These are phyloP conservation scores for Ogataea hybrid DNA, from an alignment of 1,139 yeast genomes.

Conservation along the genomic window DNA sequence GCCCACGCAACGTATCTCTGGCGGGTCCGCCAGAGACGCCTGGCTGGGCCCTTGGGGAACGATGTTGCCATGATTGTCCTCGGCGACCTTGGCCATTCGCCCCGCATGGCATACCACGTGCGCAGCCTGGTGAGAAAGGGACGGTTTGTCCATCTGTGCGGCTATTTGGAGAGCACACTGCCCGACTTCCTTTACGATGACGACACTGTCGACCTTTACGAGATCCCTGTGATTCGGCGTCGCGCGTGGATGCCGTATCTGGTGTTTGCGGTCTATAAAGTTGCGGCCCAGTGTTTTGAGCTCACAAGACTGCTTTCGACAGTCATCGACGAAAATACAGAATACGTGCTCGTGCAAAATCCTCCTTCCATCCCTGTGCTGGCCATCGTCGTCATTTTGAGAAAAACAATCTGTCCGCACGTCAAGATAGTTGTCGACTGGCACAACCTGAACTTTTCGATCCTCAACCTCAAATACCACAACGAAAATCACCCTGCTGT, in stretches of 20 bases:
- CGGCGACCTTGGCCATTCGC: constrained; percentile 95
- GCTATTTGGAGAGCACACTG: constrained; percentile 65
- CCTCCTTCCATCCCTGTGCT: constrained; percentile 92
- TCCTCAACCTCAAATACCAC: constrained; percentile 63
- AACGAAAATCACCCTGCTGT: constrained; percentile 63
- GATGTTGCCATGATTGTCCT: constrained; percentile 75
- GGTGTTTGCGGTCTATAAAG: constrained; percentile 59
- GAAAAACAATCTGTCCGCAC: constrained; percentile 49
- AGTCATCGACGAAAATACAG: constrained; percentile 55
- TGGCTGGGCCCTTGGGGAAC: constrained; percentile 13
- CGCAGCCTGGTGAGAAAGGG: constrained; percentile 67
- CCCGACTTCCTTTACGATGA: constrained; percentile 50
- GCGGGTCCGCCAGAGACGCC: constrained; percentile 6
- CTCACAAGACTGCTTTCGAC: constrained; percentile 48
- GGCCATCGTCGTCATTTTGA: constrained; percentile 57
- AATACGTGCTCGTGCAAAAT: constrained; percentile 75
- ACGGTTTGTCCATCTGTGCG: constrained; percentile 79
- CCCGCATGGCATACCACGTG: constrained; percentile 93
- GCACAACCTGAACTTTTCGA: constrained; percentile 93
- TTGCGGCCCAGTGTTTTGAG: constrained; percentile 50
- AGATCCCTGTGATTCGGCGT: constrained; percentile 48
- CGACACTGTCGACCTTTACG: constrained; percentile 45
- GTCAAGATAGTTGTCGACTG: constrained; percentile 81
- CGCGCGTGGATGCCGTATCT: constrained; percentile 48
- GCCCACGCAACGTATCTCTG: constrained; percentile 15